Evolutionary conservation across 768 basidiomycete genomes (phyloP), one percentile per base, ranked within the genome.

Genomic region (Auricularia auricula-judae): DNA sequence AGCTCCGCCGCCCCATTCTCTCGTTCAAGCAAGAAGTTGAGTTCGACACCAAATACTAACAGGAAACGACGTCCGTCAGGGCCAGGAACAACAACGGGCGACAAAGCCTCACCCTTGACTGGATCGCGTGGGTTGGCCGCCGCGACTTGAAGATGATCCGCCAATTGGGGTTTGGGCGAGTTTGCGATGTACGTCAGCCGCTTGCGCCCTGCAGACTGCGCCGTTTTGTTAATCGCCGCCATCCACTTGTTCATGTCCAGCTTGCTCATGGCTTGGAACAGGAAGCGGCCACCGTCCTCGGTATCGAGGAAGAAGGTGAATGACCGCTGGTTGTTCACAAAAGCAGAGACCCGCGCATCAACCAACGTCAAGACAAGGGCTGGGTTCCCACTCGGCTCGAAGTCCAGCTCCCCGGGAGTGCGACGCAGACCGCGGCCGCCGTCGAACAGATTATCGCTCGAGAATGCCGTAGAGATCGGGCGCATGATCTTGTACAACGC

Each of bases 391-490:
- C 79, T 78, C 0, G 89, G 81, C 5, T 76, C 68, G 69, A 93
- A 93, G 71, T 93, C 89, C 62, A 93, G 77, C 69, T 93, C 89
- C 0, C 83, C 81, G 1, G 88, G 80, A 0, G 87, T 87, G 65
- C 81, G 82, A 72, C 83, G 86, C 66, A 77, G 60, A 8, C 67
- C 63, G 63, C 74, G 62, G 3, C 73, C 71, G n/a, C 77, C 70
- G 3, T 77, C 63, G 33, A 79, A 77, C 18, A 79, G 74, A 34
- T 80, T 78, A 61, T 88, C 86, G 56, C 86, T 83, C 21, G 85
- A 85, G 70, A 93, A 93, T 1, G 91, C 91, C 66, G 85, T 91
- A 16, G 91, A 93, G 62, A 92, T 86, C 1, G 91, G 91, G n/a
- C 91, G 82, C 86, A 92, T 92, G 76, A 92, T 80, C 69, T 85